phyloP scores from a whole-genome alignment of 2,329 filamentous ascomycete species.

The Clonostachys rhizophaga region DNA sequence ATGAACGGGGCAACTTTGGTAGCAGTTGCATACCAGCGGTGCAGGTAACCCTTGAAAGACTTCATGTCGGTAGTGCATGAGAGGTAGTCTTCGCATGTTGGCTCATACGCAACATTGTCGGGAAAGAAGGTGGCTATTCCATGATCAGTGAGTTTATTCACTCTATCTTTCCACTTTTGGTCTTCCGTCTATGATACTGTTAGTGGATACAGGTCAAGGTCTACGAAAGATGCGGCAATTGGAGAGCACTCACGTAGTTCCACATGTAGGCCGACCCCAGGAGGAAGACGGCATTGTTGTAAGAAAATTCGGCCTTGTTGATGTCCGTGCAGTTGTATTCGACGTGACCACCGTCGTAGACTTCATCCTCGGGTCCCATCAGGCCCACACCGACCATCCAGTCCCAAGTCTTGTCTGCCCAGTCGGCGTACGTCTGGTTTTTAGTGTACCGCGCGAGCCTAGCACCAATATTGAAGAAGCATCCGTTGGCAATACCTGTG shows the following conservation, averaged over 20 bases:
- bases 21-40: slow-evolving; percentile 59
- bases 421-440: slow-evolving; percentile 59
- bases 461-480: slow-evolving; percentile 62
- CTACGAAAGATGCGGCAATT: not conserved
- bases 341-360: slow-evolving; percentile 54
- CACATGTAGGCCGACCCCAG: slow-evolving; percentile 61
- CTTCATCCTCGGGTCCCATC: slow-evolving; percentile 54
- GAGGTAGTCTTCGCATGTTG: slow-evolving; percentile 49
- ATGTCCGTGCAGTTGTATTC: slow-evolving; percentile 47
- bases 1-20: slow-evolving; percentile 60
- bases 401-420: slow-evolving; percentile 59
- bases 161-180: slow-evolving; percentile 48
- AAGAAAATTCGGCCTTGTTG: slow-evolving; percentile 54
- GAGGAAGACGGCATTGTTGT: slow-evolving; percentile 54
- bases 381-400: slow-evolving; percentile 54
- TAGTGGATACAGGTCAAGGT: not conserved
- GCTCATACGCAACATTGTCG: slow-evolving; percentile 52
- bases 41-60: slow-evolving; percentile 67
- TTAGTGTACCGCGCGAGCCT: slow-evolving; percentile 67
- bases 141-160: slow-evolving; percentile 31
- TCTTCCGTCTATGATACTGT: slow-evolving; percentile 21
- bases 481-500: slow-evolving; percentile 50
- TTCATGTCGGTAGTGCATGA: slow-evolving; percentile 69
- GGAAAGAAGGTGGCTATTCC: slow-evolving; percentile 46
- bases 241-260: slow-evolving; percentile 37